phyloP scores from a whole-genome alignment of 257 asterid genomes.

The Nicotiana undulata region DNA sequence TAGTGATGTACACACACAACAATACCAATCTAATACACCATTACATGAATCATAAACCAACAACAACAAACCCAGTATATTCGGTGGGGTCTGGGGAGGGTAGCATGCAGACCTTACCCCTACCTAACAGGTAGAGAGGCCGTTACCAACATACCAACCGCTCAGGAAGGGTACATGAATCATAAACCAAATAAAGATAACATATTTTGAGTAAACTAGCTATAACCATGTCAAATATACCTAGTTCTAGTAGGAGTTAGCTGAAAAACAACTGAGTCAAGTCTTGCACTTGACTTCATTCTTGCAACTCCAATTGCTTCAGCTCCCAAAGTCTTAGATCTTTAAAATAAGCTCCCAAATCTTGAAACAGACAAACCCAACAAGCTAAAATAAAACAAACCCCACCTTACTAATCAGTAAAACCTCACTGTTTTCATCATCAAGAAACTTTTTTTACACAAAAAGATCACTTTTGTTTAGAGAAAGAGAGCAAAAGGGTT shows the following conservation, averaged over 20 bases:
- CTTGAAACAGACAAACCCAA: not conserved
- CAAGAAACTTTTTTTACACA: not conserved
- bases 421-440: not conserved
- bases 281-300: slow-evolving; percentile 70
- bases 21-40: slow-evolving; percentile 2
- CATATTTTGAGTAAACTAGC: not conserved
- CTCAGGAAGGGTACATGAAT: too few species aligned
- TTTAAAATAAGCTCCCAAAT: slow-evolving; percentile 13
- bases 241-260: slow-evolving; percentile 96
- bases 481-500: not conserved
- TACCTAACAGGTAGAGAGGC: too few species aligned
- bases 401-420: slow-evolving; percentile 5
- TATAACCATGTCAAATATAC: slow-evolving; percentile 19
- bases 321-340: slow-evolving; percentile 31
- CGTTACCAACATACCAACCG: too few species aligned
- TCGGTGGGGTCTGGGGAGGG: too few species aligned
- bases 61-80: too few species aligned
- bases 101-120: too few species aligned
- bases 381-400: not conserved
- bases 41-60: not conserved
- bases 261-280: slow-evolving; percentile 78
- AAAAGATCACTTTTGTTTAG: not conserved
- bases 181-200: not conserved
- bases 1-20: not conserved
- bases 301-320: slow-evolving; percentile 17